A percentile compares a stretch with the other conserved stretches of the same genome.
Evolutionary conservation across 495 filamentous ascomycete genomes (phyloP).

Genomic region (Cercophora sp.): DNA sequence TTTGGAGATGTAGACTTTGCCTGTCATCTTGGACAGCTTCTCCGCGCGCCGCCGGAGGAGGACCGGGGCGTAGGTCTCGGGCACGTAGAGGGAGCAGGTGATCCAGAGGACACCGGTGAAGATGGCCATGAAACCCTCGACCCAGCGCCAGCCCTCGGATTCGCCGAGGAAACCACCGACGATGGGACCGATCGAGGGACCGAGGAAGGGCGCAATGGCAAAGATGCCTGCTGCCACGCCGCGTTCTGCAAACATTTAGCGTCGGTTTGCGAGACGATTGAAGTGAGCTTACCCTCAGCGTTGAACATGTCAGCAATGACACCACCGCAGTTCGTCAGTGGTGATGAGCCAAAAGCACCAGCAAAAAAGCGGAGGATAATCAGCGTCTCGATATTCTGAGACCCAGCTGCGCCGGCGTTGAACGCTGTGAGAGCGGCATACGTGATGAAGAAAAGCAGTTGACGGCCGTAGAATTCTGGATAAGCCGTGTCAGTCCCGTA

Average conservation of each 20-base stretch:
- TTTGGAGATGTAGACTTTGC: constrained; percentile 55
- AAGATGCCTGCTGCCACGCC: constrained; percentile 64
- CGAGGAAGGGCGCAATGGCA: constrained; percentile 64
- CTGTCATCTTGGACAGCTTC: constrained; percentile 62
- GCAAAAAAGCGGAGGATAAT: constrained; percentile 75
- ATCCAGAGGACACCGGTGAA: constrained; percentile 66
- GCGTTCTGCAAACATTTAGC: constrained; percentile 51
- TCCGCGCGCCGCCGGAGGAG: constrained; percentile 69
- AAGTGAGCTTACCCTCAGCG: constrained; percentile 29
- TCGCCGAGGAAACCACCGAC: constrained; percentile 56
- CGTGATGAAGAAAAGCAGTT: constrained; percentile 62
- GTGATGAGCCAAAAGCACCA: constrained; percentile 71
- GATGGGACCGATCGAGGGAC: constrained; percentile 58
- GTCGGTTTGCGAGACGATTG: no score
- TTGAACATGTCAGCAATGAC: constrained; percentile 74
- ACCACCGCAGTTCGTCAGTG: constrained; percentile 69
- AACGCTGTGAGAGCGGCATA: constrained; percentile 64
- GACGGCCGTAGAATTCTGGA: constrained; percentile 59
- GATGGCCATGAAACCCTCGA: constrained; percentile 61
- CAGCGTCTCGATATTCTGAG: constrained; percentile 60
- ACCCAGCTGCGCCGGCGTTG: constrained; percentile 59
- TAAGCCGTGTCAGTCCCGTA: constrained; percentile 6
- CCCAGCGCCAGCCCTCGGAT: constrained; percentile 59
- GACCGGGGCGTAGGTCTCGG: constrained; percentile 76
- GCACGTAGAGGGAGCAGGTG: constrained; percentile 61